These are phyloP conservation scores for Cladosporium colombiae DNA, from an alignment of 2,329 filamentous ascomycete genomes.

Conservation along the genomic window DNA sequence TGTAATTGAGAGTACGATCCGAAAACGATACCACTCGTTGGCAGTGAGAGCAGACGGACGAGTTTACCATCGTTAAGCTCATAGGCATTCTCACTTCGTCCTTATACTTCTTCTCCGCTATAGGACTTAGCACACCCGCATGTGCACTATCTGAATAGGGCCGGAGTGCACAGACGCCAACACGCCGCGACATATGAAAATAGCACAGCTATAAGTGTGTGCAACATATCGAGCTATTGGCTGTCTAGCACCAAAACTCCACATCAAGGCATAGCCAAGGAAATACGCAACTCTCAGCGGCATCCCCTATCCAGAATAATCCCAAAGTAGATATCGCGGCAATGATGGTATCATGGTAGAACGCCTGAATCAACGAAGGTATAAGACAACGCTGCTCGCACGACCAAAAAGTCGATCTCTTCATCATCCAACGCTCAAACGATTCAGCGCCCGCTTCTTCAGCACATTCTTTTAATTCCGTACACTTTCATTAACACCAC, in stretches of 20 bases:
- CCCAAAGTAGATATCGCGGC: background rate
- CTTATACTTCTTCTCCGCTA: background rate
- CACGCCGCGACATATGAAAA: background rate
- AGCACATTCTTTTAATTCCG: background rate
- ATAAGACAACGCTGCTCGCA: conserved; percentile 10
- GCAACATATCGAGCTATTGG: conserved; percentile 9
- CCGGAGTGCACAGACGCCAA: background rate
- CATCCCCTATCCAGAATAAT: conserved; percentile 2
- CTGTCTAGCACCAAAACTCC: background rate
- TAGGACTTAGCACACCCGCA: background rate
- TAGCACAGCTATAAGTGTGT: conserved; percentile 13
- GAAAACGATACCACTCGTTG: background rate
- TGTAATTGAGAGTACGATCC: background rate
- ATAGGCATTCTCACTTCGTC: background rate
- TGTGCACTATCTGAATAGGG: background rate
- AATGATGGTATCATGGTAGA: background rate
- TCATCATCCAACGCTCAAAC: conserved; percentile 10
- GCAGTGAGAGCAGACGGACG: background rate
- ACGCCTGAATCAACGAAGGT: background rate
- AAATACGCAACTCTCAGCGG: background rate
- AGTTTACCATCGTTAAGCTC: background rate
- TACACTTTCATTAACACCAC: conserved; percentile 8
- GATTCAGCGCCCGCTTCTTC: conserved; percentile 17
- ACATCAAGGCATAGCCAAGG: background rate
- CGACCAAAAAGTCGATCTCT: background rate